A percentile compares a stretch with the other conserved stretches of the same genome.
phyloP scores from a whole-genome alignment of 495 filamentous ascomycete species.

The Lasiosphaeris hirsuta region DNA sequence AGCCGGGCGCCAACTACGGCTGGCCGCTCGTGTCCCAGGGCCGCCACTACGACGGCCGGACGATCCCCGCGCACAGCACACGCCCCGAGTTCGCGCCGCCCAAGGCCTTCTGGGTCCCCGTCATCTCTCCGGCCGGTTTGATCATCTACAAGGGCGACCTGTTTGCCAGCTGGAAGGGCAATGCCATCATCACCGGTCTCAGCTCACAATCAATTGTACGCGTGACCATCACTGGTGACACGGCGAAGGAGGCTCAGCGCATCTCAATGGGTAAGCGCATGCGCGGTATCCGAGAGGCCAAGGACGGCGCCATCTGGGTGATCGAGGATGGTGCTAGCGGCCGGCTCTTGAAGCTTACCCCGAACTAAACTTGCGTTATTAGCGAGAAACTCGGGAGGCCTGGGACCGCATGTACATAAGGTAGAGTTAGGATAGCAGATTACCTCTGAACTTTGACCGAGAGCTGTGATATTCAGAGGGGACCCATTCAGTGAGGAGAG shows the following conservation, averaged over 20 bases:
- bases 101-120: conserved; percentile 38
- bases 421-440: conserved; percentile 9
- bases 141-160: conserved; percentile 38
- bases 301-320: conserved; percentile 35
- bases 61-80: conserved; percentile 33
- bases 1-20: conserved; percentile 35
- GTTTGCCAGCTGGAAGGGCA: conserved; percentile 35
- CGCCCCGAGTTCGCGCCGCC: conserved; percentile 32
- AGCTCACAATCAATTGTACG: conserved; percentile 30
- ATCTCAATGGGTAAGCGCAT: conserved; percentile 34
- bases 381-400: conserved; percentile 25
- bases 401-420: conserved; percentile 29
- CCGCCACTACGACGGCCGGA: conserved; percentile 34
- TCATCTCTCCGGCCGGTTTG: conserved; percentile 34
- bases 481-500: no score
- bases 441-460: no score
- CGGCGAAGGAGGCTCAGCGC: conserved; percentile 34
- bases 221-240: conserved; percentile 32
- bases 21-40: conserved; percentile 36
- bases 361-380: conserved; percentile 27
- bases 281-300: conserved; percentile 32
- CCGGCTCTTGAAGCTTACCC: conserved; percentile 36
- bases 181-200: conserved; percentile 34
- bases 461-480: no score
- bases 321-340: conserved; percentile 33